Conservation (phyloP, 2,329 filamentous ascomycete genomes). For the Hymenoscyphus occultus region DNA sequence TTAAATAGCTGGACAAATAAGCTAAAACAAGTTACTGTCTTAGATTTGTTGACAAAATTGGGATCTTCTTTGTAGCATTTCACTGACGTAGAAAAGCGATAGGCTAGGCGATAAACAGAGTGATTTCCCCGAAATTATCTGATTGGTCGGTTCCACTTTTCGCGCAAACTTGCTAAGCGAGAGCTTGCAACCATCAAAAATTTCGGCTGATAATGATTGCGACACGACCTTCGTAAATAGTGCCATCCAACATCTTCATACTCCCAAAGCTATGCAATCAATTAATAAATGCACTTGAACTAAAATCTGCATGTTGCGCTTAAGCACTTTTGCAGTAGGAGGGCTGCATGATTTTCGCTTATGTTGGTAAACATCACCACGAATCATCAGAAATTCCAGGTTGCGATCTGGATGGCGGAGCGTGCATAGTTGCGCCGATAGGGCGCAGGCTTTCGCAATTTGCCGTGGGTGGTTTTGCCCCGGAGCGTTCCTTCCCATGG, state of each 20-base stretch:
- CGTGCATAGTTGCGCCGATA: not conserved
- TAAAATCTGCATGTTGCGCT: not conserved
- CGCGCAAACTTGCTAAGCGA: conserved; percentile 5
- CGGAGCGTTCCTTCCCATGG: not conserved
- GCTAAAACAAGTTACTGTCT: too few species aligned
- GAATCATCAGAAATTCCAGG: not conserved
- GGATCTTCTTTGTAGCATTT: not conserved
- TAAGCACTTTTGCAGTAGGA: not conserved
- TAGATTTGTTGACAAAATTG: too few species aligned
- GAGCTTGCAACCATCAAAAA: not conserved
- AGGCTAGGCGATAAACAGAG: not conserved
- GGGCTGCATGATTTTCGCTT: not conserved
- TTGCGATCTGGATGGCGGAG: not conserved
- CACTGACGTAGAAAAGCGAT: not conserved
- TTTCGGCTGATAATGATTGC: not conserved
- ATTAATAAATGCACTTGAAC: not conserved
- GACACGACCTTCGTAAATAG: not conserved
- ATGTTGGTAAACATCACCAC: not conserved
- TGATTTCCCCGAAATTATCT: not conserved
- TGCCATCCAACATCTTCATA: not conserved
- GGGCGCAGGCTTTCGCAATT: not conserved
- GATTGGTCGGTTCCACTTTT: conserved; percentile 5
- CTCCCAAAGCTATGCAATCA: not conserved
- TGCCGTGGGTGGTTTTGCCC: not conserved
- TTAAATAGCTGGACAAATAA: too few species aligned